phyloP scores from a whole-genome alignment of 805 yeast genomes.

The Soucietia sequanensis region DNA sequence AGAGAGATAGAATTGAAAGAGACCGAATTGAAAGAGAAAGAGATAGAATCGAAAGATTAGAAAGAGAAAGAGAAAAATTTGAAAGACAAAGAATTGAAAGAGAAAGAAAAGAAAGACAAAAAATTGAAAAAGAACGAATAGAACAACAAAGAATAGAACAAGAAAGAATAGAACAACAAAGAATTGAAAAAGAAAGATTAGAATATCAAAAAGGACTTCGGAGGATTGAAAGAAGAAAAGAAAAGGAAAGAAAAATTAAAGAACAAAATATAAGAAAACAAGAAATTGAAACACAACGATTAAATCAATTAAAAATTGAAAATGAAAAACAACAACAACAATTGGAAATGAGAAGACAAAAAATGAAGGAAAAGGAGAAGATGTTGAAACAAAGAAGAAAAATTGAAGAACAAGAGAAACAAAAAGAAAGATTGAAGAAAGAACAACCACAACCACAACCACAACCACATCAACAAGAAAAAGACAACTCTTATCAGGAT shows the following conservation, averaged over 20 bases:
- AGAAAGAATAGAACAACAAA: slow-evolving; percentile 1
- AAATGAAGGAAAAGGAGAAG: background rate
- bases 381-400: background rate
- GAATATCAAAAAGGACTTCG: slow-evolving; percentile 1
- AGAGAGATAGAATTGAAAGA: too few species aligned
- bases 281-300: background rate
- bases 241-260: background rate
- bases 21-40: background rate
- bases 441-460: background rate
- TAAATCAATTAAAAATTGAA: background rate
- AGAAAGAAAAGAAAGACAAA: slow-evolving; percentile 5
- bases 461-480: background rate
- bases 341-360: background rate
- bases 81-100: slow-evolving; percentile 3
- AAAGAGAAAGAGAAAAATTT: slow-evolving; percentile 1
- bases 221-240: background rate
- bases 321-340: background rate
- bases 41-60: background rate
- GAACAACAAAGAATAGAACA: slow-evolving; percentile 2
- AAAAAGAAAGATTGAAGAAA: background rate
- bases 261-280: background rate
- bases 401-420: background rate
- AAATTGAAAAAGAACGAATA: too few species aligned
- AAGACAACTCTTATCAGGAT: background rate
- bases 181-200: slow-evolving; percentile 1